phyloP scores from a whole-genome alignment of 768 basidiomycete genomes.

The Xerocomellus chrysenteron region DNA sequence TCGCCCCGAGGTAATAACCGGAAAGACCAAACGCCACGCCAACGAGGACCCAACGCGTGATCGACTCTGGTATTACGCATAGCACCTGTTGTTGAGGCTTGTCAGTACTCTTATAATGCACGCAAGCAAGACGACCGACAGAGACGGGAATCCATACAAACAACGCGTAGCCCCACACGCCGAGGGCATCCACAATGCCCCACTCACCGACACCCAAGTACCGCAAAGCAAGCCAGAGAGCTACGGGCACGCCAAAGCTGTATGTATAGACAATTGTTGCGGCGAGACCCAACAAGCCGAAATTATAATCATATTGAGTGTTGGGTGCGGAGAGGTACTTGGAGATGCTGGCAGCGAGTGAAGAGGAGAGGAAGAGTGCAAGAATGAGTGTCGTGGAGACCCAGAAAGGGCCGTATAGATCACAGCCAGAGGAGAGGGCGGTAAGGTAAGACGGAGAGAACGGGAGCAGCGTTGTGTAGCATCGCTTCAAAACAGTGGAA shows the following conservation, averaged over 20 bases:
- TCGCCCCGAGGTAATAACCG: conserved; percentile 80
- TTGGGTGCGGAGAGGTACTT: conserved; percentile 73
- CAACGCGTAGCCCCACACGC: conserved; percentile 78
- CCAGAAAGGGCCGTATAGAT: conserved; percentile 96
- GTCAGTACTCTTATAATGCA: neutral
- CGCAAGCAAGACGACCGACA: conserved; percentile 41
- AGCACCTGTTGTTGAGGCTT: conserved; percentile 53
- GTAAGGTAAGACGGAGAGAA: conserved; percentile 61
- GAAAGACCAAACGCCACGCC: conserved; percentile 73
- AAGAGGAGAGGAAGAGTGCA: conserved; percentile 89
- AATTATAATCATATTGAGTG: conserved; percentile 73
- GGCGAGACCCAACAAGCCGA: conserved; percentile 79
- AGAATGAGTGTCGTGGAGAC: conserved; percentile 94
- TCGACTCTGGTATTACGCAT: conserved; percentile 81
- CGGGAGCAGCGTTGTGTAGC: conserved; percentile 79
- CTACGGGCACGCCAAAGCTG: conserved; percentile 75
- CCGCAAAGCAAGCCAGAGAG: conserved; percentile 81
- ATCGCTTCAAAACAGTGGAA: conserved; percentile 68
- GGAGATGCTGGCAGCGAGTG: conserved; percentile 83
- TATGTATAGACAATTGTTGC: conserved; percentile 86
- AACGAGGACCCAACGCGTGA: conserved; percentile 81
- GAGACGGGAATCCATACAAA: conserved; percentile 90
- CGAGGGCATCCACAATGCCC: conserved; percentile 79
- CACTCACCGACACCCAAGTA: conserved; percentile 91
- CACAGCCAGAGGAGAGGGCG: conserved; percentile 52